Percentiles rank a stretch among this genome's conserved stretches.
phyloP scores from a whole-genome alignment of 495 filamentous ascomycete species.

The Cladorrhinum samala region DNA sequence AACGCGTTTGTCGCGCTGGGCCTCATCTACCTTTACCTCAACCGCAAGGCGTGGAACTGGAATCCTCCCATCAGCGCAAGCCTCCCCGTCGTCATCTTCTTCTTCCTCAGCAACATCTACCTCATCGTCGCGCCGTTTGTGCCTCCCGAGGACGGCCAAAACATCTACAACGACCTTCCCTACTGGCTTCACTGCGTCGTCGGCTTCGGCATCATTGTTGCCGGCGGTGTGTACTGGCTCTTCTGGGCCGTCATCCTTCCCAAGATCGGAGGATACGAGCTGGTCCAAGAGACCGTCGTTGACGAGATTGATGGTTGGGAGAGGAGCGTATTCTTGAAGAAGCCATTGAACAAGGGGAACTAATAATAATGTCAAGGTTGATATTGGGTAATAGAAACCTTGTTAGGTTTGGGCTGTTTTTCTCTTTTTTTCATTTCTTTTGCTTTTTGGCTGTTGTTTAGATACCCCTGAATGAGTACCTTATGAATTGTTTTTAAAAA shows the following conservation, averaged over 20 bases:
- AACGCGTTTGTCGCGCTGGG: constrained; percentile 53
- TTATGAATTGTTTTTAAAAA: not conserved
- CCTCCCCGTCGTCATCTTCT: constrained; percentile 40
- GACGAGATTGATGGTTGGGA: constrained; percentile 40
- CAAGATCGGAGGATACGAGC: constrained; percentile 48
- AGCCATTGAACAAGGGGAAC: constrained; percentile 5
- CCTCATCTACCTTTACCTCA: constrained; percentile 52
- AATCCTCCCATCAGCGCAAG: constrained; percentile 38
- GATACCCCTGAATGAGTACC: not conserved
- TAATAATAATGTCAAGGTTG: not conserved
- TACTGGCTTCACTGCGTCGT: constrained; percentile 45
- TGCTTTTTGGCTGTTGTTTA: too few species aligned
- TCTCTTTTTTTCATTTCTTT: not conserved
- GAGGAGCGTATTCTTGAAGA: constrained; percentile 29
- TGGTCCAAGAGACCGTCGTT: constrained; percentile 48
- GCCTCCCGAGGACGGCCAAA: constrained; percentile 35
- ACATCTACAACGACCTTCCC: constrained; percentile 36
- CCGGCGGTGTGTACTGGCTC: constrained; percentile 62
- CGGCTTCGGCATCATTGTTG: constrained; percentile 36
- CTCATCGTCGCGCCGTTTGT: constrained; percentile 42
- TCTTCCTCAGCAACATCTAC: constrained; percentile 44
- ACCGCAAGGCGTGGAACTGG: constrained; percentile 38
- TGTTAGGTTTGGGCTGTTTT: not conserved
- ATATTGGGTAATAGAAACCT: not conserved
- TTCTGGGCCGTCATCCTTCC: constrained; percentile 62